Base-by-base conservation (phyloP, 768 basidiomycete genomes). In the Boletus rubropictus region DNA sequence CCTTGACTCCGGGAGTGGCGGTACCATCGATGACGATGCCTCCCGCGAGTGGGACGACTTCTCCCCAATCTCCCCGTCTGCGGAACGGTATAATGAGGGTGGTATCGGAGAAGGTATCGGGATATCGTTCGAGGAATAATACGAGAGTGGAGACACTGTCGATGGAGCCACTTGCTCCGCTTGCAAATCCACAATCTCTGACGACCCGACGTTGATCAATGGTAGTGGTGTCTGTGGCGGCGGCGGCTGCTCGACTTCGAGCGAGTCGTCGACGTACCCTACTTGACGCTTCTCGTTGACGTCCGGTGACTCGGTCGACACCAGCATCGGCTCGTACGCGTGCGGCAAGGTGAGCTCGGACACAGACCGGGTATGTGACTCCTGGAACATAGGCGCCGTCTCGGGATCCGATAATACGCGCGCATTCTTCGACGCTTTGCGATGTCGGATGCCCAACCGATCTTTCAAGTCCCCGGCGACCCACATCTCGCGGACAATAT, bases 401-500 rank as follows among this genome's bases (percentile, higher is more conserved):
- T 90, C 87, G 3, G 79, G 61, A 50, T 74, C 75, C 41, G 52
- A 49, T 3, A 25, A 48, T 3, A 17, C 28, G 35, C 47, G 60
- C 32, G 61, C 63, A 38, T 69, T 70, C 50, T 75, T 76, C 58
- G 72, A 79, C 28, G 65, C 65, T 41, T 79, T 81, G 32, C 81
- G 77, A 56, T 82, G 86, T 29, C 71, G 65, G 46, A 92, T 76
- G 3, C 89, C 89, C 4, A 92, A 72, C 33, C 74, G 79, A 52
- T 90, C 88, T 62, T 92, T 92, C 46, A 92, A 73, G 59, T 90
- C 81, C 4, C 89, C 89, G 48, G 65, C 59, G 4, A 91, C 87
- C 89, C 88, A 91, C 79, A 82, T 86, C 72, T 98, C 95, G 24
- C 95, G 83, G 7, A 98, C 74, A 46, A 97, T 83, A 57, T 96